Conservation (phyloP, 257 asterid species). For the Solanum pimpinellifolium region DNA sequence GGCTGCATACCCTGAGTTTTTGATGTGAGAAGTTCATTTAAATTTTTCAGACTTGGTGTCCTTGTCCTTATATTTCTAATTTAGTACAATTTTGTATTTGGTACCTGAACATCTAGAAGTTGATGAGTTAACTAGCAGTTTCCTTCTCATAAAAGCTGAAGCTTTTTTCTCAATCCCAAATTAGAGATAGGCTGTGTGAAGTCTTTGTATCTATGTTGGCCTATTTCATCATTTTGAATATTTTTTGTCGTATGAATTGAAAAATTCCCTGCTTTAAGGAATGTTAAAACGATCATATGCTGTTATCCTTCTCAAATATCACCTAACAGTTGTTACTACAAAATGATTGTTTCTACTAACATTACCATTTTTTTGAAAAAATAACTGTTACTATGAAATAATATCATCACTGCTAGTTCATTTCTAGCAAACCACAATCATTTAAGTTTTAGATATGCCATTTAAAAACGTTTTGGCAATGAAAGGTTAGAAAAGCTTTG, state of each 20-base stretch:
- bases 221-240: not conserved
- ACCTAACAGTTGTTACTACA: not conserved
- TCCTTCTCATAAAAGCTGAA: not conserved
- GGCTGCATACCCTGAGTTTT: not conserved
- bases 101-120: not conserved
- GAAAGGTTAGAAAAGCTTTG: not conserved
- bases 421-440: not conserved
- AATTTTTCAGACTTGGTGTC: not conserved
- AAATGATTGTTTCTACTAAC: not conserved
- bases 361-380: no score
- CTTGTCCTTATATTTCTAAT: not conserved
- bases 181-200: not conserved
- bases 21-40: not conserved
- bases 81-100: not conserved
- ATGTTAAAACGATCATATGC: not conserved
- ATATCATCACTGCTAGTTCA: not conserved
- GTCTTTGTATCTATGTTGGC: not conserved
- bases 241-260: not conserved
- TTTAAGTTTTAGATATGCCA: not conserved
- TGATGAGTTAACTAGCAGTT: not conserved
- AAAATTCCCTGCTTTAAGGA: not conserved
- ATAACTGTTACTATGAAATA: not conserved
- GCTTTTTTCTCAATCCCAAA: not conserved
- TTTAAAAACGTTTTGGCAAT: not conserved
- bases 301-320: not conserved